Evolutionary conservation across 2,329 filamentous ascomycete genomes (phyloP).

Genomic region (Cercospora beticola): DNA sequence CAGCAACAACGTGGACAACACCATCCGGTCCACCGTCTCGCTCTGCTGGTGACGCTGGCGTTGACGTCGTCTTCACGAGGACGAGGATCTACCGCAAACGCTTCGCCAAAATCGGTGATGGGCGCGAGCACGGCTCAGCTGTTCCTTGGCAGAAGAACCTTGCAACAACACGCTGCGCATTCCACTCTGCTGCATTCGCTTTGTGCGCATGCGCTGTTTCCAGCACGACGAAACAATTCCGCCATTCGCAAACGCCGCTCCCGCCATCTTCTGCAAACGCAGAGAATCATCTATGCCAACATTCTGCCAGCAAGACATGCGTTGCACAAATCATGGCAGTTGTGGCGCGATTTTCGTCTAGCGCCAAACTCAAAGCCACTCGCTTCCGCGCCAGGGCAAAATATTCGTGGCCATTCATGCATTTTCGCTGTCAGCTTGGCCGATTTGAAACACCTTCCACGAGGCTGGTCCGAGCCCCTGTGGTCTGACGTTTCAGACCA

Average conservation of each 20-base stretch:
- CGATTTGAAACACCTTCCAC: neutral
- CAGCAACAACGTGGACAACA: neutral
- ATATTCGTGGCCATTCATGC: neutral
- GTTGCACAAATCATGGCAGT: neutral
- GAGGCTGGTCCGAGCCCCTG: neutral
- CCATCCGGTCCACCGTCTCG: neutral
- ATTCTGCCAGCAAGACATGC: neutral
- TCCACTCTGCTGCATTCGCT: neutral
- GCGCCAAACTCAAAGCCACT: neutral
- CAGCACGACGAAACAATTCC: neutral
- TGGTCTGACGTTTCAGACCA: neutral
- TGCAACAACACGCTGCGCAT: neutral
- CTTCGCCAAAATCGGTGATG: neutral
- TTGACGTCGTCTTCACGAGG: neutral
- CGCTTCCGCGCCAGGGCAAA: neutral
- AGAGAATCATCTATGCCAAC: neutral
- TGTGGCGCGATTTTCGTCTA: neutral
- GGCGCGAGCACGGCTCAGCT: neutral
- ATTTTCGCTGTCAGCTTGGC: neutral
- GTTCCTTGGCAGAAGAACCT: conserved; percentile 3
- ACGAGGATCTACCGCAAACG: neutral
- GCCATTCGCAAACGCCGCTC: neutral
- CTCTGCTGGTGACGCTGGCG: neutral
- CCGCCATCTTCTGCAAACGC: neutral
- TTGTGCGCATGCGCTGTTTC: neutral